Conservation (phyloP, 768 basidiomycete genomes). For the Russula earlei region DNA sequence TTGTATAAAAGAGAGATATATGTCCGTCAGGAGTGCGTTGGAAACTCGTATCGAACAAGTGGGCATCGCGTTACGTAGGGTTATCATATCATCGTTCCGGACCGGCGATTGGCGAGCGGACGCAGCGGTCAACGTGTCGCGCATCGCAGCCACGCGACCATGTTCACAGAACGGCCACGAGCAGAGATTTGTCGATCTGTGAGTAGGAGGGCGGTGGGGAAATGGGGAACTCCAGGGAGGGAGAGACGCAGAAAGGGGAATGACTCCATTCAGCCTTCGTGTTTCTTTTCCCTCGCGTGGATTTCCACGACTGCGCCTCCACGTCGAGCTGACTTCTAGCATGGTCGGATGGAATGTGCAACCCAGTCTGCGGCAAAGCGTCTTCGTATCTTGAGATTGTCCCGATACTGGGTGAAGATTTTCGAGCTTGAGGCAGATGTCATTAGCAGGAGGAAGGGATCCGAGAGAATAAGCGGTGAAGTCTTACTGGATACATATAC, state of each 20-base stretch:
- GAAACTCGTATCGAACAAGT: not conserved
- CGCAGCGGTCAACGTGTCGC: not conserved
- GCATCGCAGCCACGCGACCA: not conserved
- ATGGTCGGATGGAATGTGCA: not conserved
- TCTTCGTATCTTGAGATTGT: not conserved
- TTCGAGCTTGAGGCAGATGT: not conserved
- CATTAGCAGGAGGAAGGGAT: not conserved
- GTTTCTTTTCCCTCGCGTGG: not conserved
- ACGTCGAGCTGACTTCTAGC: slow-evolving; percentile 2
- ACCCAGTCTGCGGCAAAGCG: not conserved
- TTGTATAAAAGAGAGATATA: not conserved
- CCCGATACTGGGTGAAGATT: not conserved
- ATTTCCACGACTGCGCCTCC: slow-evolving; percentile 13
- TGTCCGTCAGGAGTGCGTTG: not conserved
- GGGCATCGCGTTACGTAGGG: not conserved
- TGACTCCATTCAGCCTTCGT: not conserved
- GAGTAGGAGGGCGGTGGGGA: slow-evolving; percentile 13
- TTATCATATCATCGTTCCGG: not conserved
- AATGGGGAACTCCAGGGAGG: not conserved
- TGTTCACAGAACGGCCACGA: not conserved
- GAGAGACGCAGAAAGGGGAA: not conserved
- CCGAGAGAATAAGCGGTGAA: not conserved
- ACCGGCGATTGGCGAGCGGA: not conserved
- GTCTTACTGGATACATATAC: not conserved
- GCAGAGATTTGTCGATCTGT: slow-evolving; percentile 4